These are phyloP conservation scores for Aureobasidium vineae DNA, from an alignment of 2,329 filamentous ascomycete species.

Conservation along the genomic window DNA sequence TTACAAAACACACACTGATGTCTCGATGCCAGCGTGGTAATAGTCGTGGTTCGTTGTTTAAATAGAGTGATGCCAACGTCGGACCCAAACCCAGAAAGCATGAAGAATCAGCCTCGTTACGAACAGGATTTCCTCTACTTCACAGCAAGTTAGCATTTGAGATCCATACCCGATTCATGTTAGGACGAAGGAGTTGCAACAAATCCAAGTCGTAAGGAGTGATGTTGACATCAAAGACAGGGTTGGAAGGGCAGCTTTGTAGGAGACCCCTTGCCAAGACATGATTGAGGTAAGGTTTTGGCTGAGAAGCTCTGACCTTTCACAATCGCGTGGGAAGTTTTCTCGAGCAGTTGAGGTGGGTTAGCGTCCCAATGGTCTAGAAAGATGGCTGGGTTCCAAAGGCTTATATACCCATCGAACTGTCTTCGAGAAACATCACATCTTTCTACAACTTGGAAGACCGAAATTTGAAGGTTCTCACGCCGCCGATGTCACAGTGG, in stretches of 20 bases:
- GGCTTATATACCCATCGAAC: neutral
- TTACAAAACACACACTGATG: too few species aligned
- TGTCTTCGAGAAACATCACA: neutral
- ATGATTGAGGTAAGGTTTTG: conserved; percentile 6
- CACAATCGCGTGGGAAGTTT: conserved; percentile 2
- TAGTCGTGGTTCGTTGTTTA: too few species aligned
- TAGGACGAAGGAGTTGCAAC: neutral
- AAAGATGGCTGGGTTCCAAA: conserved; percentile 17
- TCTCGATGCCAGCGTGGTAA: too few species aligned
- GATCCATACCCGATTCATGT: too few species aligned
- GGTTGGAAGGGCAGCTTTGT: neutral
- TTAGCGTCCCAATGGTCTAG: conserved; percentile 21
- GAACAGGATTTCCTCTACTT: too few species aligned
- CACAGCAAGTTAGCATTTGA: too few species aligned
- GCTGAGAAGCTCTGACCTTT: conserved; percentile 14
- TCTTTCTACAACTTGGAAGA: neutral
- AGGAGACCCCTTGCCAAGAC: conserved; percentile 8
- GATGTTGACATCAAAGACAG: neutral
- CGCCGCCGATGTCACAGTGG: conserved; percentile 23
- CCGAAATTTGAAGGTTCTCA: neutral
- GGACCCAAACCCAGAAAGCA: too few species aligned
- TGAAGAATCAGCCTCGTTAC: too few species aligned
- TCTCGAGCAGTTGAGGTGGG: conserved; percentile 7
- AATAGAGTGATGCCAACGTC: too few species aligned
- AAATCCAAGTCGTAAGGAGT: neutral